Percentiles rank a stretch among this genome's conserved stretches.
phyloP scores from a whole-genome alignment of 2,329 filamentous ascomycete species.

The Epichloe aotearoae region DNA sequence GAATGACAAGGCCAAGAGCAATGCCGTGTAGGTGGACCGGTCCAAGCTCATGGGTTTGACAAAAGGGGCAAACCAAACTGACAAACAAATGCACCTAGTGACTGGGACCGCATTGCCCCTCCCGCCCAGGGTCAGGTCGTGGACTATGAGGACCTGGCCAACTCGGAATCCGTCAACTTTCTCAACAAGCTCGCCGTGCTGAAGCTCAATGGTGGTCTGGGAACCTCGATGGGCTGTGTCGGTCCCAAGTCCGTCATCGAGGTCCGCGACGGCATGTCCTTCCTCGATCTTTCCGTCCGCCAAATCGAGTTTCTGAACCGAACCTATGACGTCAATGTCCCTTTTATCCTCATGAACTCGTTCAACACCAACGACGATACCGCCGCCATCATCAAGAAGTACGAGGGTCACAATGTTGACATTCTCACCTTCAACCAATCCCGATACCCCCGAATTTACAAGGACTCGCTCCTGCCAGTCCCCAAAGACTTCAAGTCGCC shows the following conservation, averaged over 20 bases:
- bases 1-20: constrained; percentile 98
- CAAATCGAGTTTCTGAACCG: constrained; percentile 99
- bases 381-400: constrained; percentile 99
- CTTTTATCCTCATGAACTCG: constrained; percentile 99
- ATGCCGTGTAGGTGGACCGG: constrained; percentile 50
- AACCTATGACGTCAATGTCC: constrained; percentile 93
- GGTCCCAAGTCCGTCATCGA: constrained; percentile 99
- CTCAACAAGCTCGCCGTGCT: constrained; percentile 95
- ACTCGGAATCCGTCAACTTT: constrained; percentile 83
- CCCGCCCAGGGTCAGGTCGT: constrained; percentile 90
- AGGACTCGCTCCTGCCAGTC: constrained; percentile 93
- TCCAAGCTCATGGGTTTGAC: neutral
- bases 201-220: constrained; percentile 98
- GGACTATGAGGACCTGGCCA: constrained; percentile 81
- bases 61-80: neutral
- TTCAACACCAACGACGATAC: constrained; percentile 99
- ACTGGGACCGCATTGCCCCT: constrained; percentile 94
- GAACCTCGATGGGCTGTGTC: constrained; percentile 99
- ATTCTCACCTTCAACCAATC: constrained; percentile 99
- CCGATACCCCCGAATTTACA: constrained; percentile 91
- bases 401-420: constrained; percentile 98
- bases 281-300: constrained; percentile 94
- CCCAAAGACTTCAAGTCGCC: constrained; percentile 79
- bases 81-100: constrained; percentile 35
- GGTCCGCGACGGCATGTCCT: constrained; percentile 99